Conservation (phyloP, 805 yeast genomes). For the Sugiyamaella valdiviana region DNA sequence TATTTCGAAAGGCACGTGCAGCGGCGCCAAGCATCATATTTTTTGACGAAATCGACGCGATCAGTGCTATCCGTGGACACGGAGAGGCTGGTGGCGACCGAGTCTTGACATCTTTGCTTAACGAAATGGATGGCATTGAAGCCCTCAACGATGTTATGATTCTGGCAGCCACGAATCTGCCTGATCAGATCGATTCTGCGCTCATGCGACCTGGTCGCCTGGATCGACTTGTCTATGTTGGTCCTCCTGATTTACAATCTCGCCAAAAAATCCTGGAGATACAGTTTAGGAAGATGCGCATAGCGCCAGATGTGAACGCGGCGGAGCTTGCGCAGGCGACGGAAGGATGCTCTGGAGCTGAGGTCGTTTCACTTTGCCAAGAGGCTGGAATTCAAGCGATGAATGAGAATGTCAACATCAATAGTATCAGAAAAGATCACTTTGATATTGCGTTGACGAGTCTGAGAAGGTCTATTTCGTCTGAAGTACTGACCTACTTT, state of each 20-base stretch:
- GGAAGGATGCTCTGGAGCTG: conserved; percentile 96
- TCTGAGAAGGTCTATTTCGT: conserved; percentile 72
- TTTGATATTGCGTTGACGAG: conserved; percentile 64
- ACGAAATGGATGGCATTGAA: conserved; percentile 97
- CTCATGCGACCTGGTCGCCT: conserved; percentile 91
- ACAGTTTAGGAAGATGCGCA: conserved; percentile 57
- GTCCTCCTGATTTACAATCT: conserved; percentile 83
- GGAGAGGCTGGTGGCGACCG: conserved; percentile 59
- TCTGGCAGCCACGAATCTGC: conserved; percentile 94
- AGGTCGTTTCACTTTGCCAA: conserved; percentile 83
- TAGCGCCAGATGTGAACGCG: conserved; percentile 46
- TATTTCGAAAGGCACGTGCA: conserved; percentile 87
- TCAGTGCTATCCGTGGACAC: conserved; percentile 66
- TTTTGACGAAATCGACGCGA: conserved; percentile 95
- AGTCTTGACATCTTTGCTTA: conserved; percentile 82
- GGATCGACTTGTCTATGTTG: conserved; percentile 87
- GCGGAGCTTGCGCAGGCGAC: conserved; percentile 53
- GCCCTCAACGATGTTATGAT: conserved; percentile 88
- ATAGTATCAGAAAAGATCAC: conserved; percentile 53
- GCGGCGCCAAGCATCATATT: conserved; percentile 92
- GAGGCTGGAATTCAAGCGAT: conserved; percentile 95
- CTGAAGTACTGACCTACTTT: conserved; percentile 77
- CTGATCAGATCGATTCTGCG: conserved; percentile 89
- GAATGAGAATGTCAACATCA: conserved; percentile 57
- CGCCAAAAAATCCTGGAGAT: conserved; percentile 71